Evolutionary conservation across 306 rosid species (phyloP), one percentile per base, ranked within the genome.

Genomic region (Sicyos baderoa): DNA sequence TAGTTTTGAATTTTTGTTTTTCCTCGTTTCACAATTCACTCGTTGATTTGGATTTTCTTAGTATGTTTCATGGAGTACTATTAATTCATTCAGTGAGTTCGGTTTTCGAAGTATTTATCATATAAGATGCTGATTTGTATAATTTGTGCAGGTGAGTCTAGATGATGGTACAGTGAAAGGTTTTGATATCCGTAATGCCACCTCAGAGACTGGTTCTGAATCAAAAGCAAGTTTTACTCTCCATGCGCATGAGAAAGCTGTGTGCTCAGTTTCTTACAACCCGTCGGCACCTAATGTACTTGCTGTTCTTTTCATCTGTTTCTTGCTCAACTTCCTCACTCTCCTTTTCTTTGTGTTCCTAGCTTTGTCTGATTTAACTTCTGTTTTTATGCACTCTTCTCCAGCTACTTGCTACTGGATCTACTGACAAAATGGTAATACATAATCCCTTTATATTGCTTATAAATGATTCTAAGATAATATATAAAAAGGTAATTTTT

Each of bases 391-490:
- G 70, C 78, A 66, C 18, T 8, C 52, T 64, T 66, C 55, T 66
- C 55, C 93, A 89, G 98, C 81, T 93, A 76, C 88, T 93, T 70
- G 90, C 99, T 42, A 93, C 97, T 54, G 96, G 94, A 79, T 93
- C 99, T 23, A 74, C 72, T 44, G 99, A 93, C 74, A 88, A 90
- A 84, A 84, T 78, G 95, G 96, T 92, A 86, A 63, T 21, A 17
- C 56, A 23, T 45, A 35, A 6, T 65, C 49, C 4, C 74, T 2
- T 32, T 25, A 48, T 12, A 15, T 10, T 40, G 54, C 68, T 57
- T 62, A 10, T 70, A 68, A 68, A 70, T 76, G 47, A 44, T 42
- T 13, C 25, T 56, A 54, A 37, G 58, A n/a, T 58, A 29, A 29
- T 16, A 61, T 29, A 61, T 25, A 35, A 8, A 16, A 29, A 29